Evolutionary conservation across 371 early-diverging fungal species (phyloP).

Genomic region (Thermomucor indicae-seudaticae): DNA sequence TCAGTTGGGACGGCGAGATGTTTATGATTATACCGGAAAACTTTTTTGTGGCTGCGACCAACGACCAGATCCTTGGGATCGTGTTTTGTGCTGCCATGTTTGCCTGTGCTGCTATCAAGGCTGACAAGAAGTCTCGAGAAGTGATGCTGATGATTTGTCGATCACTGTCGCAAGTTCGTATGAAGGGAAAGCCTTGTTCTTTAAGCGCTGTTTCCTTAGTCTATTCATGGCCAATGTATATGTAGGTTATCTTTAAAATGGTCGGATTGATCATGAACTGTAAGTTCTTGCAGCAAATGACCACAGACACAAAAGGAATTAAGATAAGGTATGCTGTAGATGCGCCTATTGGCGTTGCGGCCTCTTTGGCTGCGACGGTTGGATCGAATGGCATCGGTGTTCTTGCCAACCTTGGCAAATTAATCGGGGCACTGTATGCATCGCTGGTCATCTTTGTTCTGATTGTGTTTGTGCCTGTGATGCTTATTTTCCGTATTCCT

Average conservation of each 20-base stretch:
- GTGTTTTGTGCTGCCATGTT: conserved; percentile 74
- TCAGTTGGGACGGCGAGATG: conserved; percentile 56
- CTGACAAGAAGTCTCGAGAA: conserved; percentile 46
- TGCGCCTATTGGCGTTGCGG: conserved; percentile 74
- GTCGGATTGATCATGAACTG: conserved; percentile 65
- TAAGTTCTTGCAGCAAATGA: no score
- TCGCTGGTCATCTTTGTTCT: conserved; percentile 57
- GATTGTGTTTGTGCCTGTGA: conserved; percentile 64
- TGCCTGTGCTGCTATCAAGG: conserved; percentile 58
- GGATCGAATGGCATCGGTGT: conserved; percentile 65
- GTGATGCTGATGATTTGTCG: conserved; percentile 58
- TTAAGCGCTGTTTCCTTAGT: neutral
- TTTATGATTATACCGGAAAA: conserved; percentile 52
- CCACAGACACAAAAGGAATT: no score
- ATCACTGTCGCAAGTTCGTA: conserved; percentile 48
- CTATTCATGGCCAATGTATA: no score
- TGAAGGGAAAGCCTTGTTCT: neutral
- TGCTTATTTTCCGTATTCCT: conserved; percentile 55
- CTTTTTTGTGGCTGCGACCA: conserved; percentile 51
- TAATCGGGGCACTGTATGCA: conserved; percentile 67
- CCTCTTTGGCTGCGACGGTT: conserved; percentile 65
- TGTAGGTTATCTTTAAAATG: conserved; percentile 67
- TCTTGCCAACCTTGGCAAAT: conserved; percentile 60
- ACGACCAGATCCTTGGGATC: conserved; percentile 56
- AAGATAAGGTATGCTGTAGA: conserved; percentile 18